Evolutionary conservation across 2,329 filamentous ascomycete species (phyloP).

Genomic region (Monilinia fructigena): DNA sequence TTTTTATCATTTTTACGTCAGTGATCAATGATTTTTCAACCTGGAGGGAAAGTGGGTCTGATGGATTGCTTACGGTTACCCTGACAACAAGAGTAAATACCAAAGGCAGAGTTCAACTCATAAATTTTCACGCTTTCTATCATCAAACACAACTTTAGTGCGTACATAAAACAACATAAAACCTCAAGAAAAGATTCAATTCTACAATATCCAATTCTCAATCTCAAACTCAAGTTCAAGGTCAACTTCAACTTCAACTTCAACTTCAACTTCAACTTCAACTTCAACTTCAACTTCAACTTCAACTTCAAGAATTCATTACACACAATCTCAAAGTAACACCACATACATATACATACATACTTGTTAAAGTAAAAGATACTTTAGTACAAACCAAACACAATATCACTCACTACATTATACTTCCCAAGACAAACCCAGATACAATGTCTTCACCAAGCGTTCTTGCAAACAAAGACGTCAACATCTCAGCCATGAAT

Average conservation of each 20-base stretch:
- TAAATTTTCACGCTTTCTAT: conserved; percentile 17
- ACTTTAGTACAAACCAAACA: neutral
- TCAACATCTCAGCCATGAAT: conserved; percentile 53
- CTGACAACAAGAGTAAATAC: conserved; percentile 18
- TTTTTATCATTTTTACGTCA: neutral
- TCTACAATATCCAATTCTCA: conserved; percentile 8
- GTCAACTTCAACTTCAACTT: neutral
- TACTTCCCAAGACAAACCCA: conserved; percentile 15
- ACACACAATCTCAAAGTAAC: neutral
- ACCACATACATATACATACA: neutral
- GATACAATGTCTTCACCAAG: conserved; percentile 51
- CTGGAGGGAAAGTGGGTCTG: conserved; percentile 12
- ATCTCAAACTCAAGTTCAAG: no score
- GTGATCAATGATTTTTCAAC: neutral
- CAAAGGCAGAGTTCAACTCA: conserved; percentile 14
- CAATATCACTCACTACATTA: neutral
- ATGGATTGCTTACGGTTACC: neutral
- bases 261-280: neutral
- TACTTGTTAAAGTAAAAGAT: neutral
- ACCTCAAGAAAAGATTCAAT: neutral
- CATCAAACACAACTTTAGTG: neutral
- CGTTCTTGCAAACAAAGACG: conserved; percentile 64
- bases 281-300: neutral
- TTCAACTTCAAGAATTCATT: neutral
- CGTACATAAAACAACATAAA: conserved; percentile 21